These are phyloP conservation scores for Emericellopsis cladophorae DNA, from an alignment of 2,329 filamentous ascomycete species.

Conservation along the genomic window DNA sequence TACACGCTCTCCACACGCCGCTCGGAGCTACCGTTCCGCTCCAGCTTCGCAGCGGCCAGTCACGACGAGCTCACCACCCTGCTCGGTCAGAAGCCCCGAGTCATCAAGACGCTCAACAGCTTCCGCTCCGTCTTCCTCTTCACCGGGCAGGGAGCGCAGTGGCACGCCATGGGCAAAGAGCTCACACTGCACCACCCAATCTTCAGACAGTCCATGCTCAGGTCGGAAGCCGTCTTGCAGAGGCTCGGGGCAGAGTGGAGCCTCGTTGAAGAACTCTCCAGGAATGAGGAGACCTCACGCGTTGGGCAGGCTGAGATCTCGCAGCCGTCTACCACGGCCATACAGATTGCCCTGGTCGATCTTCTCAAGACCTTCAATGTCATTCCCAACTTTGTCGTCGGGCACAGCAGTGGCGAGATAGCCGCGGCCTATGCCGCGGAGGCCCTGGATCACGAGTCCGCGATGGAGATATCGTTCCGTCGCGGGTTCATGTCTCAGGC, in stretches of 20 bases:
- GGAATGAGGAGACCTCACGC: conserved; percentile 17
- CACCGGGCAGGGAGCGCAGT: conserved; percentile 17
- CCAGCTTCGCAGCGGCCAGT: conserved; percentile 27
- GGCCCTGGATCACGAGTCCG: conserved; percentile 16
- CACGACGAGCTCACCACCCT: conserved; percentile 22
- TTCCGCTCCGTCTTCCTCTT: conserved; percentile 7
- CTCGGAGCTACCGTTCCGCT: conserved; percentile 25
- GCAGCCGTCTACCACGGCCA: conserved; percentile 29
- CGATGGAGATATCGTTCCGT: conserved; percentile 10
- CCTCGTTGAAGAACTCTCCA: conserved; percentile 16
- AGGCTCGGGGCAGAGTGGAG: conserved; percentile 19
- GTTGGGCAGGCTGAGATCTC: conserved; percentile 26
- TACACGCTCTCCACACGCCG: conserved; percentile 33
- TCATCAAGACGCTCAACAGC: background rate
- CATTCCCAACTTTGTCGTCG: conserved; percentile 22
- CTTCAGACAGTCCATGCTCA: conserved; percentile 4
- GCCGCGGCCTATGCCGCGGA: conserved; percentile 30
- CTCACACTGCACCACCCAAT: conserved; percentile 11
- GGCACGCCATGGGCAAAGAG: conserved; percentile 7
- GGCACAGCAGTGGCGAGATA: conserved; percentile 36
- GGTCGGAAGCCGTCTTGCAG: conserved; percentile 17
- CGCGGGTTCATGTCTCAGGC: conserved; percentile 6
- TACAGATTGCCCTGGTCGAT: conserved; percentile 33
- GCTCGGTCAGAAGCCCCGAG: conserved; percentile 8
- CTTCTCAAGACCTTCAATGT: conserved; percentile 30